Percentiles rank a stretch among this genome's conserved stretches.
Evolutionary conservation across 2,329 filamentous ascomycete genomes (phyloP).

Genomic region (Pseudogymnoascus sp.): DNA sequence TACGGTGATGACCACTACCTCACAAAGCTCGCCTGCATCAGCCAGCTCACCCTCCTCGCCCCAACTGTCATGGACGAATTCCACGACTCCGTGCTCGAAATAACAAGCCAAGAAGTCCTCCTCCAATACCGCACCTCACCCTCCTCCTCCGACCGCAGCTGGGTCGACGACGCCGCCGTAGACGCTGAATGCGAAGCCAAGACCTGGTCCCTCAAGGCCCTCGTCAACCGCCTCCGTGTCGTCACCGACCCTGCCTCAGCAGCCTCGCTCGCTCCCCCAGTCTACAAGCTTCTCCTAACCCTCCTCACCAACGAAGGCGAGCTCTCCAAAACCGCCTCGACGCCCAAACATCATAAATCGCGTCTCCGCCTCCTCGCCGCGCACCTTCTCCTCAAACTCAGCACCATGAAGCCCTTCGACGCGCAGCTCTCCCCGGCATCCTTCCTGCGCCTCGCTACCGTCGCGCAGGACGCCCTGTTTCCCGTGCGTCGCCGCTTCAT

Average conservation of each 20-base stretch:
- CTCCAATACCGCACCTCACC: slow-evolving; percentile 59
- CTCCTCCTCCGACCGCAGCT: slow-evolving; percentile 47
- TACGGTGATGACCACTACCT: slow-evolving; percentile 69
- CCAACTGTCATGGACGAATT: slow-evolving; percentile 64
- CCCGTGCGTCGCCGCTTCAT: slow-evolving; percentile 74
- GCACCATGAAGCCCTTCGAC: slow-evolving; percentile 67
- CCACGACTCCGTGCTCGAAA: slow-evolving; percentile 68
- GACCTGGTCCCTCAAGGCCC: slow-evolving; percentile 69
- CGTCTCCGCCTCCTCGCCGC: slow-evolving; percentile 76
- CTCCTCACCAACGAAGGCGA: slow-evolving; percentile 71
- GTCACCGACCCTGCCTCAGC: slow-evolving; percentile 43
- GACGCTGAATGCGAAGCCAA: slow-evolving; percentile 81
- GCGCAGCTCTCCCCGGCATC: slow-evolving; percentile 60
- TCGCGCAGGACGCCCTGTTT: slow-evolving; percentile 68
- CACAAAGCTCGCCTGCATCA: slow-evolving; percentile 61
- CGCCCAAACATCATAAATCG: slow-evolving; percentile 68
- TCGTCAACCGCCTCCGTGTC: slow-evolving; percentile 75
- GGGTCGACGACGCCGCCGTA: slow-evolving; percentile 58
- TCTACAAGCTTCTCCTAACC: slow-evolving; percentile 72
- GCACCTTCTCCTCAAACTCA: slow-evolving; percentile 75
- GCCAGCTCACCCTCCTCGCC: slow-evolving; percentile 67
- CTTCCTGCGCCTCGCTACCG: slow-evolving; percentile 74
- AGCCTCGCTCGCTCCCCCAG: slow-evolving; percentile 53
- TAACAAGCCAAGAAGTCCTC: slow-evolving; percentile 67
- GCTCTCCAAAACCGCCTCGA: slow-evolving; percentile 64